Base-by-base conservation (phyloP, 441 rosid genomes). In the Populus hybrid region DNA sequence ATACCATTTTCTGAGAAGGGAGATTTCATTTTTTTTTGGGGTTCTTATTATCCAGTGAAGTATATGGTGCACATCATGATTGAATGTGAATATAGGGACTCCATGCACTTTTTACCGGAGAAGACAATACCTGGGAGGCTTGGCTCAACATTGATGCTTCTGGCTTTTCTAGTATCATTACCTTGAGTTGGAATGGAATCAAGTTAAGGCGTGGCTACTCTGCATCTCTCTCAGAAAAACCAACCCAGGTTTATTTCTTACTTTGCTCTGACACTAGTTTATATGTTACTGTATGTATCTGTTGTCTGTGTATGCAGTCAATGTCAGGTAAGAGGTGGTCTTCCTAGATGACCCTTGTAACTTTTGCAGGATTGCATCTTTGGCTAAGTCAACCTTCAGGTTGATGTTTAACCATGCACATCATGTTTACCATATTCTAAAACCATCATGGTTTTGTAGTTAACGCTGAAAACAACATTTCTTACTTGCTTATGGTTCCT, bases 81-180 rank as follows among this genome's bases (percentile, higher is more conserved):
- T 77, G 72, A 72, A n/a, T 77, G 73, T 81, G 71, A 80, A 65
- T 87, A 72, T 78, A 96, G 99, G 98, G 98, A 82, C 94, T 94
- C 80, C 93, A 96, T 88, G 94, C 93, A 11, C 90, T 96, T 80
- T 94, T 93, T 82, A 96, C 94, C 0, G 98, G 98, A 76, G 99
- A 96, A 87, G 98, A 93, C 82, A 83, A 90, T 78, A 93, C 97
- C 50, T 96, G 99, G 99, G 98, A 96, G 85, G 97, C 98, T 63
- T 94, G 95, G 97, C 91, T 96, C 71, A 91, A 85, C 83, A 91
- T 88, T 79, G 98, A 94, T 80, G 89, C 92, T 42, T 89, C 94
- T 82, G 94, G 98, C 28, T 86, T 93, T 85, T 84, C 94, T 68
- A 80, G 94, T 78, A 77, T 91, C 74, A 81, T 94, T 79, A 85